A percentile compares a stretch with the other conserved stretches of the same genome.
phyloP scores from a whole-genome alignment of 2,329 filamentous ascomycete genomes.

The Lasiodiplodia sp. region DNA sequence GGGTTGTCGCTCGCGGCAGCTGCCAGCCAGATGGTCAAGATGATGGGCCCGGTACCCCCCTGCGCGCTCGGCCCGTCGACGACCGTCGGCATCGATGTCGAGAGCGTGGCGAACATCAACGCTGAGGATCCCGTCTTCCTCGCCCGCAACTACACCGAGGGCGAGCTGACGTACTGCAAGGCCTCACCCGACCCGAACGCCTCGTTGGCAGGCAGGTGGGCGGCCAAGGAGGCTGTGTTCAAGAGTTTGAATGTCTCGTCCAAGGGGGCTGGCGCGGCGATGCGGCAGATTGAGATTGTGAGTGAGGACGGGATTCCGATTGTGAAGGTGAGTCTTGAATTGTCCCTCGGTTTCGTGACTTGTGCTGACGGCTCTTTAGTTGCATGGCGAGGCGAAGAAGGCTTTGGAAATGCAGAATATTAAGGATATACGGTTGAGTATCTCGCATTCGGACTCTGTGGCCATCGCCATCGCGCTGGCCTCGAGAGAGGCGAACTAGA shows the following conservation, averaged over 20 bases:
- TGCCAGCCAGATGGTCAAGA: neutral
- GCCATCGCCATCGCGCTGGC: neutral
- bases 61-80: neutral
- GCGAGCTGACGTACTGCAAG: constrained; percentile 7
- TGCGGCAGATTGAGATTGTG: constrained; percentile 32
- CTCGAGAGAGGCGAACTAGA: neutral
- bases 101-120: neutral
- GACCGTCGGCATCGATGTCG: constrained; percentile 13
- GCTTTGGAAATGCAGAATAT: neutral
- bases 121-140: constrained; percentile 29
- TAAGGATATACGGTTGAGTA: neutral
- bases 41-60: neutral
- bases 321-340: neutral
- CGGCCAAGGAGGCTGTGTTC: constrained; percentile 32
- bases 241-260: constrained; percentile 24
- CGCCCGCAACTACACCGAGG: constrained; percentile 29
- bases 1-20: neutral
- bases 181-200: constrained; percentile 9
- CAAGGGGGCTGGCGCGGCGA: constrained; percentile 26
- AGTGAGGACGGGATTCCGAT: neutral
- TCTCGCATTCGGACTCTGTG: neutral
- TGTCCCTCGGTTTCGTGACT: too few species aligned
- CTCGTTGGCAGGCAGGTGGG: constrained; percentile 29
- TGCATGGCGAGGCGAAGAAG: constrained; percentile 1
- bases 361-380: neutral